A percentile compares a stretch with the other conserved stretches of the same genome.
phyloP scores from a whole-genome alignment of 139 green algal species.

The Haematococcus lacustris region DNA sequence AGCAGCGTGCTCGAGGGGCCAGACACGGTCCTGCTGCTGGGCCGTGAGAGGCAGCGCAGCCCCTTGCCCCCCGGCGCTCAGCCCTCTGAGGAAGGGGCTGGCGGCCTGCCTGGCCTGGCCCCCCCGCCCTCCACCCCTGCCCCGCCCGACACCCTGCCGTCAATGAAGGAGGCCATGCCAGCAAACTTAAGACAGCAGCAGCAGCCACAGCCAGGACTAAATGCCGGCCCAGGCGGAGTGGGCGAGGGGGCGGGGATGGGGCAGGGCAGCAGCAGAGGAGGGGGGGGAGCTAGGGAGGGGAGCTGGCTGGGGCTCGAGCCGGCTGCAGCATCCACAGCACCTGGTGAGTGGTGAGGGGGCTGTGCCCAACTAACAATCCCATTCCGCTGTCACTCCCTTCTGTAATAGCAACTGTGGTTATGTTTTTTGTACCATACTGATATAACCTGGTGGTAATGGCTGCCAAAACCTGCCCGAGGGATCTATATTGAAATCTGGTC shows the following conservation, averaged over 20 bases:
- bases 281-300: no score
- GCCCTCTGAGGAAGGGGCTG: neutral
- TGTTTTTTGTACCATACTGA: no score
- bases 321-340: neutral
- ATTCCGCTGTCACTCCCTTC: no score
- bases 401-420: no score
- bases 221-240: neutral
- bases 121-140: neutral
- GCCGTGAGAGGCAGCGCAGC: neutral
- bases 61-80: neutral
- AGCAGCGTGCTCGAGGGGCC: neutral
- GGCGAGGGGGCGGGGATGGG: neutral
- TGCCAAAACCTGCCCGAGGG: no score
- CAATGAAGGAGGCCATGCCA: neutral
- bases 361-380: no score
- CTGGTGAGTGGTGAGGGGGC: neutral
- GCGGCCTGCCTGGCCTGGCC: neutral
- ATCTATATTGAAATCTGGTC: no score
- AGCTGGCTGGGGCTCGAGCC: neutral
- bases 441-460: no score
- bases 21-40: neutral
- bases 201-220: neutral
- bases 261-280: neutral
- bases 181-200: neutral
- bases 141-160: neutral